Base-by-base conservation (phyloP, 2,329 filamentous ascomycete genomes). In the Xylaria sp. region DNA sequence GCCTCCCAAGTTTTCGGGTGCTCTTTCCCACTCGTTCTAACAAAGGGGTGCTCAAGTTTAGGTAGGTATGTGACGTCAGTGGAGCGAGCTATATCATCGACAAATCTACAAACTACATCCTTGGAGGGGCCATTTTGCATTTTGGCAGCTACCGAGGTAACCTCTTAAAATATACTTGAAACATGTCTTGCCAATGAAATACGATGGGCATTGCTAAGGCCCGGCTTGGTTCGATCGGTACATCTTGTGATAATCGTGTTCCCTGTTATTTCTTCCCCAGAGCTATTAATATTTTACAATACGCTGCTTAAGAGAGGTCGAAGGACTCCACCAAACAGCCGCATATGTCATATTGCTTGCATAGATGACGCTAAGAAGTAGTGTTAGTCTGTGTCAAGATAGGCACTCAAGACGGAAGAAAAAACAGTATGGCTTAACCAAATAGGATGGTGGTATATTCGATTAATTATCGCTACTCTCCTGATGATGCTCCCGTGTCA, bases 1-100 rank as follows among this genome's bases (percentile, higher is more conserved):
- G 5, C 31, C n/a, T 17, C 20, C 20, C n/a, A 23, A n/a, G 48
- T 9, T 57, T 40, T 5, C 42, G 38, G 15, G 26, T 40, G 26
- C 40, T 10, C 60, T 48, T 56, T 56, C 28, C 42, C 42, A 20
- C 36, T 58, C 59, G 6, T 28, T 49, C 4, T 36, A 15, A 11
- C 56, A 58, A 42, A 54, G 5, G 23, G 28, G 7, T 13, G 11
- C n/a, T 51, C n/a, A 31, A 26, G 17, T 13, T 36, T 15, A 38
- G 20, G 38, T 15, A 38, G 20, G 38, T 44, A 33, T 58, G 46
- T 70, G 68, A 71, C 68, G 68, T 71, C 68, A 71, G 51, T 60
- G 40, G 57, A 46, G n/a, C 40, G 11, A 67, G 59, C 59, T 58
- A 9, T 15, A 36, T 38, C 51, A 11, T 38, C 51, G 7, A 20